Evolutionary conservation across 2,329 filamentous ascomycete genomes (phyloP).

Genomic region (Aureobasidium sp.): DNA sequence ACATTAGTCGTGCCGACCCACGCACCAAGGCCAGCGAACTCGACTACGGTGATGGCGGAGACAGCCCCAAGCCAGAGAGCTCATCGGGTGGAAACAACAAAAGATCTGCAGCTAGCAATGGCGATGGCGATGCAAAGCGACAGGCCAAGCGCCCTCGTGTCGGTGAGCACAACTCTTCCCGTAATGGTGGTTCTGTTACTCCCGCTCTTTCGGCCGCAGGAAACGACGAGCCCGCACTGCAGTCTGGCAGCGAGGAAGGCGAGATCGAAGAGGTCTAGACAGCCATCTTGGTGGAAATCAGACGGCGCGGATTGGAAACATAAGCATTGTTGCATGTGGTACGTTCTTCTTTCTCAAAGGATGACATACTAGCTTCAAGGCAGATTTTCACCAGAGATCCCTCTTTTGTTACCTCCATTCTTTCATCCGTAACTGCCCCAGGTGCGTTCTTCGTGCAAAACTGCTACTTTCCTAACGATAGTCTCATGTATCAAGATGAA

Average conservation of each 20-base stretch:
- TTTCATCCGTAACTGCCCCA: background rate
- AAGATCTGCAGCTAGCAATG: background rate
- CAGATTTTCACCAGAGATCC: background rate
- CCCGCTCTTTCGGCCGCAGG: conserved; percentile 32
- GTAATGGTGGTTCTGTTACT: conserved; percentile 52
- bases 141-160: conserved; percentile 21
- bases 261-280: conserved; percentile 77
- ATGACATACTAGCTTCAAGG: conserved; percentile 13
- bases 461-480: background rate
- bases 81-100: conserved; percentile 4
- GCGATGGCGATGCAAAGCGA: conserved; percentile 4
- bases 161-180: conserved; percentile 49
- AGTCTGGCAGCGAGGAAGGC: conserved; percentile 91
- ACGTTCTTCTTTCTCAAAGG: conserved; percentile 14
- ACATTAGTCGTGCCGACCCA: conserved; percentile 73
- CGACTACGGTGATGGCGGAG: conserved; percentile 80
- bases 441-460: conserved; percentile 3
- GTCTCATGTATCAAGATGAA: background rate
- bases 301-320: background rate
- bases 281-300: background rate
- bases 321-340: conserved; percentile 3
- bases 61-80: conserved; percentile 44
- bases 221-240: conserved; percentile 54
- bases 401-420: background rate
- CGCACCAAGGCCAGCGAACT: conserved; percentile 77